Conservation (phyloP, 345 rosid genomes). For the Crucihimalaya himalaica region DNA sequence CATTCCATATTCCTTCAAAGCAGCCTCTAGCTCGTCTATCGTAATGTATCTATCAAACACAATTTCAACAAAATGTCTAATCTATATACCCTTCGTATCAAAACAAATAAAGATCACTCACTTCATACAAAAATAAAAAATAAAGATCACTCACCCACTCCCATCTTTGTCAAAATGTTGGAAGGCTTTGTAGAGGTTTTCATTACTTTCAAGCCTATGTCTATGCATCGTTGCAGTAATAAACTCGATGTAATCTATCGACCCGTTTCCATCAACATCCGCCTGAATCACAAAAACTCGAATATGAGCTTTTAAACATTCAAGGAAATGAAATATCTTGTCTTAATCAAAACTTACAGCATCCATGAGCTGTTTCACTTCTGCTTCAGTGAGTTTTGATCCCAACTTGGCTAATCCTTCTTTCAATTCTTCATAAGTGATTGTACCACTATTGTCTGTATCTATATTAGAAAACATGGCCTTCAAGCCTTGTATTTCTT, state of each 20-base stretch:
- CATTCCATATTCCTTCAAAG: constrained; percentile 80
- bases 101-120: constrained; percentile 36
- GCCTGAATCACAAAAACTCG: constrained; percentile 49
- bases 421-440: constrained; percentile 81
- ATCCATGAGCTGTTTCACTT: constrained; percentile 88
- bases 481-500: constrained; percentile 81
- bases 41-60: constrained; percentile 59
- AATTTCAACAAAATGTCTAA: neutral
- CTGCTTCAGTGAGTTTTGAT: constrained; percentile 73
- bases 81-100: neutral
- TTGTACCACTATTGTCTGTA: constrained; percentile 80
- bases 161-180: constrained; percentile 85
- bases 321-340: neutral
- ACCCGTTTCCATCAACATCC: constrained; percentile 88
- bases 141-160: constrained; percentile 60
- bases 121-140: no score
- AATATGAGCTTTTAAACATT: neutral
- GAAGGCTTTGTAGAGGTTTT: constrained; percentile 74
- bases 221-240: constrained; percentile 90
- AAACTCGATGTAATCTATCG: constrained; percentile 83
- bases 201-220: constrained; percentile 78
- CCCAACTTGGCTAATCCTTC: constrained; percentile 75
- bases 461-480: constrained; percentile 77
- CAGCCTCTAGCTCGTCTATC: constrained; percentile 72
- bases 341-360: constrained; percentile 54